A percentile compares a stretch with the other conserved stretches of the same genome.
phyloP scores from a whole-genome alignment of 2,329 filamentous ascomycete genomes.

The Trichoderma atroviride region DNA sequence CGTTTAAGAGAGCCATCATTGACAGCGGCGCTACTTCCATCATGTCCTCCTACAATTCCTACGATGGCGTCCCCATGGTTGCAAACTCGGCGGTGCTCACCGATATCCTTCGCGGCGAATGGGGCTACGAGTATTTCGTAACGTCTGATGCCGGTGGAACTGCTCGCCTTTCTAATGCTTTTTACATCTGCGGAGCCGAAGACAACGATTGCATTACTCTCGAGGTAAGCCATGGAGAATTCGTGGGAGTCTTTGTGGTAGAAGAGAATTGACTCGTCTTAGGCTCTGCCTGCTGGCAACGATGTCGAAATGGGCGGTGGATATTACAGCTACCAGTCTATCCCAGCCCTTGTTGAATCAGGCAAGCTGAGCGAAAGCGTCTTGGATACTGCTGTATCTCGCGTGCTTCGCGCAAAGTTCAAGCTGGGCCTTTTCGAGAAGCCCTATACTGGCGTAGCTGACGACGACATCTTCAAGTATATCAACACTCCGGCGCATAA shows the following conservation, averaged over 20 bases:
- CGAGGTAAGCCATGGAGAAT: not conserved
- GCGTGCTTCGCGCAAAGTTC: slow-evolving; percentile 2
- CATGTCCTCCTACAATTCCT: slow-evolving; percentile 18
- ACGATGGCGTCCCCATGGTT: slow-evolving; percentile 12
- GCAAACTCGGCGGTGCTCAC: slow-evolving; percentile 2
- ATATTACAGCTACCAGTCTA: slow-evolving; percentile 13
- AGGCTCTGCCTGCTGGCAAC: slow-evolving; percentile 17
- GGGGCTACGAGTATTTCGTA: slow-evolving; percentile 10
- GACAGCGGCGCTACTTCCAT: slow-evolving; percentile 16
- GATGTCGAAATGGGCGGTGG: slow-evolving; percentile 18
- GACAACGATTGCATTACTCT: slow-evolving; percentile 15
- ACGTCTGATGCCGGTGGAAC: slow-evolving; percentile 14
- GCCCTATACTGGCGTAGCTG: slow-evolving; percentile 7
- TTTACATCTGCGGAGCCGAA: not conserved
- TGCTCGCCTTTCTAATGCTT: slow-evolving; percentile 13
- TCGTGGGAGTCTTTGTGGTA: not conserved
- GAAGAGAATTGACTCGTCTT: no score
- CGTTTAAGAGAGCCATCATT: slow-evolving; percentile 15
- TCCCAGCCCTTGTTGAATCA: slow-evolving; percentile 1
- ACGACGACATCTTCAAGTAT: slow-evolving; percentile 7
- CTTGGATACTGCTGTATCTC: slow-evolving; percentile 10
- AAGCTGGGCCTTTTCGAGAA: not conserved
- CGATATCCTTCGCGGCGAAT: slow-evolving; percentile 8
- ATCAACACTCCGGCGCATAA: slow-evolving; percentile 10
- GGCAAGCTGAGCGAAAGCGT: not conserved